These are phyloP conservation scores for Dryadomyces quercivorus DNA, from an alignment of 2,329 filamentous ascomycete genomes.

Conservation along the genomic window DNA sequence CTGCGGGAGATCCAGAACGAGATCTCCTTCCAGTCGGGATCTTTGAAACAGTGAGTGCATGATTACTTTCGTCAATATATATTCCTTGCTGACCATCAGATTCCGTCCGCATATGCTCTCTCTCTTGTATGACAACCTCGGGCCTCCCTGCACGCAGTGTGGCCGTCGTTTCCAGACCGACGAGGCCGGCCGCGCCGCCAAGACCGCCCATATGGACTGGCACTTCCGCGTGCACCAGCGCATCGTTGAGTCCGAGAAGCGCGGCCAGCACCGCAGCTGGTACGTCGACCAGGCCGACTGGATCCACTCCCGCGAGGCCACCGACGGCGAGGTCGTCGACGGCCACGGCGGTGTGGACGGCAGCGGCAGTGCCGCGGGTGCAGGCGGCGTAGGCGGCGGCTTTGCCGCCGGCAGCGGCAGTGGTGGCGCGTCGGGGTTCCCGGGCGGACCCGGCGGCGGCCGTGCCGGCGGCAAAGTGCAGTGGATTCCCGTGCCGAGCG, in stretches of 20 bases:
- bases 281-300: constrained; percentile 90
- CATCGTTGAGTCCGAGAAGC: constrained; percentile 72
- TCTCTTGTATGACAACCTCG: constrained; percentile 61
- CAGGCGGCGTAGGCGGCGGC: constrained; percentile 7
- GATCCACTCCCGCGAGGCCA: constrained; percentile 71
- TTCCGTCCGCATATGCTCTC: constrained; percentile 54
- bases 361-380: constrained; percentile 12
- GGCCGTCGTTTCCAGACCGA: constrained; percentile 74
- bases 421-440: constrained; percentile 3
- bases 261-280: constrained; percentile 86
- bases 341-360: constrained; percentile 19
- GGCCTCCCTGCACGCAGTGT: constrained; percentile 83
- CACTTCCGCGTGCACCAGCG: constrained; percentile 90
- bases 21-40: constrained; percentile 50
- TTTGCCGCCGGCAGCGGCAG: constrained; percentile 21
- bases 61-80: too few relatives aligned
- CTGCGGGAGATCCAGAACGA: constrained; percentile 24
- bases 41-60: constrained; percentile 57
- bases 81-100: constrained; percentile 24
- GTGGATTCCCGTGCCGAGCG: constrained; percentile 76
- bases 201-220: constrained; percentile 93
- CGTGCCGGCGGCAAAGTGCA: constrained; percentile 34
- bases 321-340: constrained; percentile 46
- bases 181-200: constrained; percentile 68
- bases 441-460: constrained; percentile 15